Percentiles rank a stretch among this genome's conserved stretches.
Evolutionary conservation across 192 early-diverging fungal species (phyloP).

Genomic region (Diversispora epigaea): DNA sequence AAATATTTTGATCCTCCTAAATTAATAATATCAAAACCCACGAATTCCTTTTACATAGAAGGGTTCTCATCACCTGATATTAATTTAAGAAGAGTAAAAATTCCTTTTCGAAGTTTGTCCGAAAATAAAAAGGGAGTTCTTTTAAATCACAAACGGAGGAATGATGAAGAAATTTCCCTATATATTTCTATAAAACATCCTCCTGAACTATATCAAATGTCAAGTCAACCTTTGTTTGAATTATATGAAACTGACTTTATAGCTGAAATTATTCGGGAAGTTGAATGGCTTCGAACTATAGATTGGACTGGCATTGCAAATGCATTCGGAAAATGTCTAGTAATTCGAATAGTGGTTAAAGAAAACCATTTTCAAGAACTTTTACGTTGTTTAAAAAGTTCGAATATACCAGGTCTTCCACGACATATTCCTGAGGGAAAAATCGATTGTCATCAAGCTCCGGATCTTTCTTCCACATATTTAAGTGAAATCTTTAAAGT

Average conservation of each 20-base stretch:
- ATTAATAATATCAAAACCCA: neutral
- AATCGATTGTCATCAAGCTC: neutral
- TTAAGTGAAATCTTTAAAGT: neutral
- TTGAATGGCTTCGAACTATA: neutral
- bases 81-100: neutral
- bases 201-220: neutral
- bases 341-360: neutral
- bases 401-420: neutral
- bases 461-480: neutral
- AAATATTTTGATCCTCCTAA: neutral
- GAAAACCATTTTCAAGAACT: neutral
- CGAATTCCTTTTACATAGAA: neutral
- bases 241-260: no score
- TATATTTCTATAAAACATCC: constrained; percentile 12
- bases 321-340: constrained; percentile 20
- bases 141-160: no score
- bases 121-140: no score
- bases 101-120: neutral
- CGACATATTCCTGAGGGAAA: neutral
- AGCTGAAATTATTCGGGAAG: neutral
- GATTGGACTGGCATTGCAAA: constrained; percentile 17
- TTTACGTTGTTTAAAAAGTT: neutral
- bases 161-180: neutral
- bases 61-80: neutral
- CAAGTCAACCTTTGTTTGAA: neutral